Conservation (phyloP, 75 land plant species). For the Adiantum capillusveneris region DNA sequence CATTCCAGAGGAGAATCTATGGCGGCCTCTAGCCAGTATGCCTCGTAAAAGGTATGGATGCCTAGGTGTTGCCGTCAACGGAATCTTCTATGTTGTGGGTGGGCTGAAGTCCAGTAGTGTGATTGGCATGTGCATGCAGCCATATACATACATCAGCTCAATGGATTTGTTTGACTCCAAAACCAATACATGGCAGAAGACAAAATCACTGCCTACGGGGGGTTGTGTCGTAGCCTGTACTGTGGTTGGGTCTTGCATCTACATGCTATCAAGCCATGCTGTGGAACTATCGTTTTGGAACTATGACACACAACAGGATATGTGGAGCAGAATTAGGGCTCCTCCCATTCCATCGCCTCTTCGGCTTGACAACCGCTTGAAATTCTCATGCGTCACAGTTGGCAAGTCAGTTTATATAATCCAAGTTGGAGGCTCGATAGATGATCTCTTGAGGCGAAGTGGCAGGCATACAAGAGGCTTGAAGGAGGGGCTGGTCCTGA, state of each 20-base stretch:
- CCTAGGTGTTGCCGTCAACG: constrained; percentile 69
- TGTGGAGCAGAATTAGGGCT: constrained; percentile 46
- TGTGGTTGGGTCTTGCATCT: constrained; percentile 51
- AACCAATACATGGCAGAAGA: constrained; percentile 52
- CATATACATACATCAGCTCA: constrained; percentile 58
- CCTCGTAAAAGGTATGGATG: constrained; percentile 79
- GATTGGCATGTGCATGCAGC: constrained; percentile 18
- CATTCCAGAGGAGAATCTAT: constrained; percentile 54
- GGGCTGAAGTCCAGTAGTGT: constrained; percentile 54
- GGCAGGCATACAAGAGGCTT: constrained; percentile 39
- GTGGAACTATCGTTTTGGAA: constrained; percentile 89
- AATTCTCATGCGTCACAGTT: constrained; percentile 57
- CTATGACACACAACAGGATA: constrained; percentile 53
- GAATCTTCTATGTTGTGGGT: constrained; percentile 77
- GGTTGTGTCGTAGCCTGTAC: constrained; percentile 92
- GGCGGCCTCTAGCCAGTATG: constrained; percentile 56
- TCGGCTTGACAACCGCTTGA: constrained; percentile 51
- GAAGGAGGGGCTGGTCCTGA: constrained; percentile 61
- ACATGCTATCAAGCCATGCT: constrained; percentile 83
- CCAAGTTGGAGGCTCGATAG: constrained; percentile 59
- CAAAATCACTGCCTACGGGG: constrained; percentile 64
- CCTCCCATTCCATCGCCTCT: constrained; percentile 74
- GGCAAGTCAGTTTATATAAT: constrained; percentile 57
- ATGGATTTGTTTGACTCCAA: constrained; percentile 70
- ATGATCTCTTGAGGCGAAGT: constrained; percentile 50